Conservation (phyloP, 345 rosid genomes). For the Citrus hindsii region DNA sequence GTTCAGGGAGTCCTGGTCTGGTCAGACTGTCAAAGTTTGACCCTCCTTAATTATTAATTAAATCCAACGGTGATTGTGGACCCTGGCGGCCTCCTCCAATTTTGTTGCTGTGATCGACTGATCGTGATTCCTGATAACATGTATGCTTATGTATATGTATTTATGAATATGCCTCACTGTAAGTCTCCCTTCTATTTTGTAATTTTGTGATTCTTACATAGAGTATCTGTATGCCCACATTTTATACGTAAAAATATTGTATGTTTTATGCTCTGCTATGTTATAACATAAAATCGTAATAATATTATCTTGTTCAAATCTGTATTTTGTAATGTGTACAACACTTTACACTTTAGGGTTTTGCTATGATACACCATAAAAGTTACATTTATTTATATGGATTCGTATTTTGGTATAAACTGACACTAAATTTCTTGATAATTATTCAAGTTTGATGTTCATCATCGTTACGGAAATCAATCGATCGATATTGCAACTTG, state of each 20-base stretch:
- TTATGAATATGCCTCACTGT: background rate
- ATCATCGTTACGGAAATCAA: background rate
- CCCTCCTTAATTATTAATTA: background rate
- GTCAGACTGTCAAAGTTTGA: background rate
- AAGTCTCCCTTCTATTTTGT: background rate
- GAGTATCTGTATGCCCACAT: too few species aligned
- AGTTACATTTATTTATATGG: too few species aligned
- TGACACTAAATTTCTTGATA: too few species aligned
- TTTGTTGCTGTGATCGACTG: background rate
- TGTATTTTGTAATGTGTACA: too few species aligned
- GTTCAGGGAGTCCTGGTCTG: background rate
- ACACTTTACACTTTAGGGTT: too few species aligned
- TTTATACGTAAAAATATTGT: too few species aligned
- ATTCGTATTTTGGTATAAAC: background rate
- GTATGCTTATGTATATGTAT: background rate
- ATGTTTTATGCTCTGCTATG: too few species aligned
- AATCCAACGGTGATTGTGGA: constrained; percentile 3
- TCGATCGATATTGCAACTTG: background rate
- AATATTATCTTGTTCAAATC: too few species aligned
- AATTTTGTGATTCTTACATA: background rate
- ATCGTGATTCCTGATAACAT: background rate
- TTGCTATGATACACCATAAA: too few species aligned
- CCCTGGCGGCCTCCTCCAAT: background rate
- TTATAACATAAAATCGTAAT: too few species aligned
- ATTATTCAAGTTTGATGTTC: background rate